These are phyloP conservation scores for Sugiyamaella marilandica DNA, from an alignment of 805 yeast species.

Conservation along the genomic window DNA sequence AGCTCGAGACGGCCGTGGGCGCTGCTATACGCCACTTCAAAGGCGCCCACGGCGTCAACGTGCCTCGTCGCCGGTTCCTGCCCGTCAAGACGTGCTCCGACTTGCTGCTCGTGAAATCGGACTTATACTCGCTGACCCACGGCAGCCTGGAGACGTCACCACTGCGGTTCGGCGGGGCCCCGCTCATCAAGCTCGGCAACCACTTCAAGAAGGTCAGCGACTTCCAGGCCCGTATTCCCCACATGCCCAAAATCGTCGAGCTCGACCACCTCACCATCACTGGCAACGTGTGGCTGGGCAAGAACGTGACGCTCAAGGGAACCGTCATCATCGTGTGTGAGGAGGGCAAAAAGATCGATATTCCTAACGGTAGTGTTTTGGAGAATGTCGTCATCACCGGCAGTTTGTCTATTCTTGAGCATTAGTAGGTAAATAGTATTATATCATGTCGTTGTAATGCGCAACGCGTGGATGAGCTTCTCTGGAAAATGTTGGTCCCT, in stretches of 20 bases:
- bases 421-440: slow-evolving; percentile 37
- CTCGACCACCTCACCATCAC: slow-evolving; percentile 96
- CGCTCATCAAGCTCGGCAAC: slow-evolving; percentile 92
- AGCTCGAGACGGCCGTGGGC: slow-evolving; percentile 98
- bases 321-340: slow-evolving; percentile 97
- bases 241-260: slow-evolving; percentile 94
- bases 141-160: slow-evolving; percentile 85
- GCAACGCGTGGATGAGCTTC: too few species aligned
- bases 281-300: slow-evolving; percentile 91
- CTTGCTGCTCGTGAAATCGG: slow-evolving; percentile 89
- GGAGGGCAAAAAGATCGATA: slow-evolving; percentile 93
- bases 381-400: slow-evolving; percentile 98
- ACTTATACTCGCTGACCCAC: slow-evolving; percentile 82
- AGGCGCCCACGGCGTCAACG: slow-evolving; percentile 96
- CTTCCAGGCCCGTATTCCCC: slow-evolving; percentile 84
- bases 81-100: slow-evolving; percentile 98
- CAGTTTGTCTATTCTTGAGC: slow-evolving; percentile 89
- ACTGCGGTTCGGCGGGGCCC: slow-evolving; percentile 84
- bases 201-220: slow-evolving; percentile 93
- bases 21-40: slow-evolving; percentile 96
- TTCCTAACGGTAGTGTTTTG: slow-evolving; percentile 91
- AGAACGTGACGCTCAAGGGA: slow-evolving; percentile 86
- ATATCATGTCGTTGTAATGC: not conserved
- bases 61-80: slow-evolving; percentile 94
- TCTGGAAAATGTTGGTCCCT: too few species aligned